phyloP scores from a whole-genome alignment of 371 early-diverging fungal genomes.

The Apophysomyces elegans region DNA sequence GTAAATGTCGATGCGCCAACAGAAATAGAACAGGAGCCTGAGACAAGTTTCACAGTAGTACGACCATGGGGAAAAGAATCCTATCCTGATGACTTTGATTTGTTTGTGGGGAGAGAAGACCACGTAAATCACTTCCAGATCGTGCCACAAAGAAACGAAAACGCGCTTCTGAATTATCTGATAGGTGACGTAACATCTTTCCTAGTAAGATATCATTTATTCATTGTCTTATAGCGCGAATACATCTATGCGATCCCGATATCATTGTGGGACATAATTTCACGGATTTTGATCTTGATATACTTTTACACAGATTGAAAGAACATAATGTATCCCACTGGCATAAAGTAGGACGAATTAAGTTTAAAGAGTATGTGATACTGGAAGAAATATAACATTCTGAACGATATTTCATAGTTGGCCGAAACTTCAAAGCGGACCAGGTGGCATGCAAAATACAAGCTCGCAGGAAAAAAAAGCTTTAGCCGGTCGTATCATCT shows the following conservation, averaged over 20 bases:
- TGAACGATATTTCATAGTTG: background rate
- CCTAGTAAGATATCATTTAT: background rate
- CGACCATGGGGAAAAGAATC: slow-evolving; percentile 63
- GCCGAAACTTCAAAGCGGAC: slow-evolving; percentile 15
- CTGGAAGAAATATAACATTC: background rate
- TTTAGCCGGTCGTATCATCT: slow-evolving; percentile 85
- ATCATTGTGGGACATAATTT: slow-evolving; percentile 92
- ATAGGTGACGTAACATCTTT: slow-evolving; percentile 47
- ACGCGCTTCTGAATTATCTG: slow-evolving; percentile 67
- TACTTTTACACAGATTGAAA: slow-evolving; percentile 86
- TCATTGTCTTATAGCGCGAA: slow-evolving; percentile 39
- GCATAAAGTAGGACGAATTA: slow-evolving; percentile 21
- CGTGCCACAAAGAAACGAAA: slow-evolving; percentile 63
- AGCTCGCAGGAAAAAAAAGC: slow-evolving; percentile 58
- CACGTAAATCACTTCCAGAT: slow-evolving; percentile 27
- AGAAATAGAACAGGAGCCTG: slow-evolving; percentile 42
- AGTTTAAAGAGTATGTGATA: slow-evolving; percentile 14
- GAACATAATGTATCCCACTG: slow-evolving; percentile 55
- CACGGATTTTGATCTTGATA: slow-evolving; percentile 85
- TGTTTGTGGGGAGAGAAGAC: slow-evolving; percentile 35
- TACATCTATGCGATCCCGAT: slow-evolving; percentile 82
- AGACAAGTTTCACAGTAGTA: slow-evolving; percentile 67
- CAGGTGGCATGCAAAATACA: slow-evolving; percentile 16
- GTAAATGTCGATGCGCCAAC: slow-evolving; percentile 63
- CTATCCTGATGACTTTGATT: slow-evolving; percentile 65